Evolutionary conservation across 306 rosid species (phyloP), one percentile per base, ranked within the genome.

Genomic region (Prunus davidiana): DNA sequence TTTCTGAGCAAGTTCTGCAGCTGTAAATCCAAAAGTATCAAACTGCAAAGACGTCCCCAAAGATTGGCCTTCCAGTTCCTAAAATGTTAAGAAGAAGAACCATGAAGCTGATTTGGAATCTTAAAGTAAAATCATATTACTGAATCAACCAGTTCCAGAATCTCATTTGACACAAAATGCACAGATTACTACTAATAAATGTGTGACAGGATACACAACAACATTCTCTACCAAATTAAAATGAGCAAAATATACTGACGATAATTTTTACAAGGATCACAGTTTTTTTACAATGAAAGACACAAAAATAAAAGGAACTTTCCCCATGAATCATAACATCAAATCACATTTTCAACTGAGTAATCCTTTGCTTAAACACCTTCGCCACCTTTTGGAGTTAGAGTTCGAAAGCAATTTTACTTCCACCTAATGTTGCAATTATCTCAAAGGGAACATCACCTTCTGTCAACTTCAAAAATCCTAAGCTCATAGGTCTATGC

Each of bases 1-100:
- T 85, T 92, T 89, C 61, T 84, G 96, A 80, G 96, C 97, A 78
- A 87, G 68, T 83, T 95, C 98, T 72, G 89, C 87, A 56, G 96
- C 92, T 32, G 99, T 91, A 67, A 77, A 86, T 77, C 99, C 99
- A 82, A 92, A 95, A 51, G 99, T 92, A 78, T 95, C 99, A 80
- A 95, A 95, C 91, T 92, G 92, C 5, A 87, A 79, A 19, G 99
- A 88, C 10, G 96, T 92, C 80, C 93, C 93, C 84, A 95, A 74
- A 74, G 88, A 81, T 76, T 30, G 93, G 75, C 97, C 97, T 83
- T 91, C 96, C 87, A 95, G 50, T 38, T 95, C 97, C 99, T 95
- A 61, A 75, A 73, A 76, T 57, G 11, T 69, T 79, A 72, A 63
- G 30, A 47, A 43, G 27, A 19, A 27, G 61, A 83, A 79, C 20